Percentiles rank a stretch among this genome's conserved stretches.
Conservation (phyloP, 345 rosid genomes). For the Salix exigua region DNA sequence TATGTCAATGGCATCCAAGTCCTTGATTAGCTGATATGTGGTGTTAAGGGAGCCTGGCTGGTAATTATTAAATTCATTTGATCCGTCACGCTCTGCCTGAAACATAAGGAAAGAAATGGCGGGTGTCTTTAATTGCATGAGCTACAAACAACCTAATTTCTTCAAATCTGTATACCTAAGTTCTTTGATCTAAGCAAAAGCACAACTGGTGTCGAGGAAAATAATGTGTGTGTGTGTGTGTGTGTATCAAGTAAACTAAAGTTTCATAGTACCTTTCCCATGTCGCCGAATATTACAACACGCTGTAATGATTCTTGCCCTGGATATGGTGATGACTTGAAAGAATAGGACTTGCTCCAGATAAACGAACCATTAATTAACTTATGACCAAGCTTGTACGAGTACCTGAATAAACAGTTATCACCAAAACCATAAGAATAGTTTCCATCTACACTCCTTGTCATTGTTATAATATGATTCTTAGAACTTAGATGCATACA, state of each 20-base stretch:
- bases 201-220: no score
- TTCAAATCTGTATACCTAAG: no score
- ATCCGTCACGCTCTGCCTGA: background rate
- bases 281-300: conserved; percentile 77
- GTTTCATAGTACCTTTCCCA: conserved; percentile 61
- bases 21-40: conserved; percentile 3
- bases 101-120: no score
- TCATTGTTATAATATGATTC: no score
- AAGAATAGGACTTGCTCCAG: conserved; percentile 66
- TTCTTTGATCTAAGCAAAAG: no score
- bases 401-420: conserved; percentile 38
- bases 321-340: conserved; percentile 74
- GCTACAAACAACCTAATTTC: no score
- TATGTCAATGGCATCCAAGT: background rate
- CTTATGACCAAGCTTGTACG: conserved; percentile 61
- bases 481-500: conserved; percentile 24
- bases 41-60: conserved; percentile 8
- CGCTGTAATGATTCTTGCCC: conserved; percentile 87
- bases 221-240: no score
- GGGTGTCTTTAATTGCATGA: no score
- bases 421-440: no score
- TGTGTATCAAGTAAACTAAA: no score
- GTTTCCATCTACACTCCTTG: no score
- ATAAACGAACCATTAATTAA: conserved; percentile 35
- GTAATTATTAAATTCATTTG: conserved; percentile 1